Evolutionary conservation across 2,329 filamentous ascomycete genomes (phyloP).

Genomic region (Aspergillus ruber): DNA sequence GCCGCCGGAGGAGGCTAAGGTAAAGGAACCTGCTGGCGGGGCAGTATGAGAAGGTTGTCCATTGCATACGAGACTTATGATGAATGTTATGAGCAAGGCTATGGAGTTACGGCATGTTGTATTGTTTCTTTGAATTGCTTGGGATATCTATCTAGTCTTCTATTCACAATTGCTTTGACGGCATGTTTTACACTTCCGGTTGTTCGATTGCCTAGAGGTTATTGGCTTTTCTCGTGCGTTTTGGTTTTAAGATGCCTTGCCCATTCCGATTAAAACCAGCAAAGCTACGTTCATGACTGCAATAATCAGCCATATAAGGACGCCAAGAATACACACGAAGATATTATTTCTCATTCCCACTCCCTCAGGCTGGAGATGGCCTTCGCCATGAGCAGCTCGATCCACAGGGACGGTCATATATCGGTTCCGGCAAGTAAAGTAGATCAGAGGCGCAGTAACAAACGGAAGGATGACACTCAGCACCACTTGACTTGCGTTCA

Average conservation of each 20-base stretch:
- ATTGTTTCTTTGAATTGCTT: not conserved
- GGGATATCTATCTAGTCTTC: not conserved
- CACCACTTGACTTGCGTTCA: slow-evolving; percentile 72
- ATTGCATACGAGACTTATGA: not conserved
- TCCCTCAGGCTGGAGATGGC: slow-evolving; percentile 19
- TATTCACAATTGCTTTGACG: not conserved
- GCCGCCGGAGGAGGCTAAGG: slow-evolving; percentile 66
- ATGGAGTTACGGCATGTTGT: slow-evolving; percentile 1
- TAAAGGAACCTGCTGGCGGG: slow-evolving; percentile 67
- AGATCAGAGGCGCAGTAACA: slow-evolving; percentile 74
- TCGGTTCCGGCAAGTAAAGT: slow-evolving; percentile 70
- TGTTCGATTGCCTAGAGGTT: not conserved
- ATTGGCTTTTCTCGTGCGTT: not conserved
- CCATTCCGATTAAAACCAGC: slow-evolving; percentile 58
- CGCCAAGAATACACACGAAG: slow-evolving; percentile 52
- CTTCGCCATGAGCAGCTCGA: slow-evolving; percentile 25
- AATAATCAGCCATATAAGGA: slow-evolving; percentile 66
- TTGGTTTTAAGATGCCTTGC: slow-evolving; percentile 30
- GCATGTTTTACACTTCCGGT: not conserved
- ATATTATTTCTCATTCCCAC: slow-evolving; percentile 68
- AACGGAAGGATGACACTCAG: slow-evolving; percentile 75
- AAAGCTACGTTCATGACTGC: slow-evolving; percentile 73
- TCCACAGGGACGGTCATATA: slow-evolving; percentile 68
- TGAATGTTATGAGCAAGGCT: slow-evolving; percentile 1
- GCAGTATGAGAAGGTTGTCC: slow-evolving; percentile 15